Conservation (phyloP, 164 flowering plant genomes). For the Vitis rupestris region DNA sequence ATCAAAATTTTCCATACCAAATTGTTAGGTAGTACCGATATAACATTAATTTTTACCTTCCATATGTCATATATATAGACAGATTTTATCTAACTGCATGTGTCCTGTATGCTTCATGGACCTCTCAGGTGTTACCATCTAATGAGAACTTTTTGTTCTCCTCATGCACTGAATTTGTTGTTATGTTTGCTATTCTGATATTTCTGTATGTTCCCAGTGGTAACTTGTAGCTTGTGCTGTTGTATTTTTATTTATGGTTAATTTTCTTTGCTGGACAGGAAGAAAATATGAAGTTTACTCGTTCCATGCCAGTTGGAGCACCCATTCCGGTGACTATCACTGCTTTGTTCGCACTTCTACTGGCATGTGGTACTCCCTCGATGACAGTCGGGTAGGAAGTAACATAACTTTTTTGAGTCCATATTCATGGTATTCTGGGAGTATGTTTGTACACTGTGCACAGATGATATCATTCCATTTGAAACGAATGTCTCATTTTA, state of each 20-base stretch:
- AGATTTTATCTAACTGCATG: too few species aligned
- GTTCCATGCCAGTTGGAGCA: constrained; percentile 86
- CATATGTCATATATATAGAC: too few species aligned
- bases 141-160: not conserved
- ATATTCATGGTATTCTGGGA: not conserved
- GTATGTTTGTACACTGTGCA: not conserved
- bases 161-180: not conserved
- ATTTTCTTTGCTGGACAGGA: constrained; percentile 44
- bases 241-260: not conserved
- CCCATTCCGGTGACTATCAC: constrained; percentile 85
- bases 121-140: not conserved
- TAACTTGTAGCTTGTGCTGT: not conserved
- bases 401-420: not conserved
- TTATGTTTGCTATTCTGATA: not conserved
- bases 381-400: constrained; percentile 77
- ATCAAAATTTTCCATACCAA: too few species aligned
- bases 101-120: too few species aligned
- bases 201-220: not conserved
- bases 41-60: too few species aligned
- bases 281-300: constrained; percentile 75
- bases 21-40: not conserved
- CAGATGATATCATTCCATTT: too few species aligned
- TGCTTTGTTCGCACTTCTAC: constrained; percentile 92
- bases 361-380: constrained; percentile 90
- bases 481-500: too few species aligned